phyloP scores from a whole-genome alignment of 306 rosid species.

The Begonia masoniana region DNA sequence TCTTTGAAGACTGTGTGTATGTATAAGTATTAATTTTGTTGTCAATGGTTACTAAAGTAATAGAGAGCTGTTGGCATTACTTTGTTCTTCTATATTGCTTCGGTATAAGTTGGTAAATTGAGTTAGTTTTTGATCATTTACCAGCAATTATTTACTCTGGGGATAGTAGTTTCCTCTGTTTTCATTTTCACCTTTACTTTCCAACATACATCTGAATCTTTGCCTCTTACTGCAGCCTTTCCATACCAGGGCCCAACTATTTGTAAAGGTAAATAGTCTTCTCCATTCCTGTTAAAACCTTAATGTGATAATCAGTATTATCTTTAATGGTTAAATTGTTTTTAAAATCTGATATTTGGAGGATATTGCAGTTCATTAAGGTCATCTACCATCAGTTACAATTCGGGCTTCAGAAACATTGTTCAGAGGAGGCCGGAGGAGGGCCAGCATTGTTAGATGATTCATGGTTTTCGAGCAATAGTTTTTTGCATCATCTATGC shows the following conservation, averaged over 20 bases:
- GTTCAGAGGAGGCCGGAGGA: conserved; percentile 10
- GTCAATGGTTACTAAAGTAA: too few species aligned
- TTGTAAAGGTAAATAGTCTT: conserved; percentile 50
- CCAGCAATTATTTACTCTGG: too few species aligned
- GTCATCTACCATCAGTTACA: conserved; percentile 72
- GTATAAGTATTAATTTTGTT: too few species aligned
- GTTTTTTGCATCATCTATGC: conserved; percentile 58
- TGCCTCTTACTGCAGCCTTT: conserved; percentile 65
- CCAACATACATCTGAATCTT: too few species aligned
- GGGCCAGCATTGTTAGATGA: conserved; percentile 45
- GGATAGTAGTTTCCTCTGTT: too few species aligned
- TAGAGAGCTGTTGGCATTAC: too few species aligned
- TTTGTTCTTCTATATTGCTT: too few species aligned
- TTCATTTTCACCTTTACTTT: too few species aligned
- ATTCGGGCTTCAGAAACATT: conserved; percentile 53
- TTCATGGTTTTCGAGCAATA: conserved; percentile 60
- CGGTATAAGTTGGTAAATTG: too few species aligned
- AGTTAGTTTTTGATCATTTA: too few species aligned
- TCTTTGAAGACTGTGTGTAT: too few species aligned
- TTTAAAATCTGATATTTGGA: conserved; percentile 13
- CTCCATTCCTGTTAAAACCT: background rate
- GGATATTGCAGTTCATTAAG: conserved; percentile 44
- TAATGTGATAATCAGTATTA: background rate
- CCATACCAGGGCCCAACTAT: conserved; percentile 62
- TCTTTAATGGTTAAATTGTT: background rate